Conservation (phyloP, 2,329 filamentous ascomycete genomes). For the Basipetospora chlamydospora region DNA sequence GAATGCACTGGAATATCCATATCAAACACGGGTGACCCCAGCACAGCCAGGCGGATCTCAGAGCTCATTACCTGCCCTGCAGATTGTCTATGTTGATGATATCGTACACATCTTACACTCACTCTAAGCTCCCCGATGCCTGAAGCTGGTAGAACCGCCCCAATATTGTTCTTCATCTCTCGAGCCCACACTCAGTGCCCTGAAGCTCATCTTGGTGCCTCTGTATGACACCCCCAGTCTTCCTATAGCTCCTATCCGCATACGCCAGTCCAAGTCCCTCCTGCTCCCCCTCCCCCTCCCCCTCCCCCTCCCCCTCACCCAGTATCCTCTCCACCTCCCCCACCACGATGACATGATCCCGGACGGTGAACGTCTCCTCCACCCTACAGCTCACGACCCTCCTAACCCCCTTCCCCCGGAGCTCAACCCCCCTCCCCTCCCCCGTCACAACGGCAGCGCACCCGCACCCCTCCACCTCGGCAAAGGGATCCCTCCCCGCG, state of each 20-base stretch:
- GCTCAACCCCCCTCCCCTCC: conserved; percentile 21
- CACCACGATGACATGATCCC: conserved; percentile 37
- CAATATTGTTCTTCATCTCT: no score
- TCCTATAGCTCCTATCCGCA: conserved; percentile 32
- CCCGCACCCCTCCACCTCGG: conserved; percentile 15
- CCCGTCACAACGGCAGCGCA: conserved; percentile 9
- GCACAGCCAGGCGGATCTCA: no score
- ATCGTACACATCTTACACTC: no score
- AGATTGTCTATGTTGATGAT: no score
- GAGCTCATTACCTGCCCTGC: no score
- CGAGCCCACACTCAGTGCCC: no score
- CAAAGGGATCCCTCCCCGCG: conserved; percentile 21
- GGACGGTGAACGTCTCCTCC: conserved; percentile 28
- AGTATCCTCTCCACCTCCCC: conserved; percentile 34
- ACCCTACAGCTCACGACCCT: conserved; percentile 27
- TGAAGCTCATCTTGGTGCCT: conserved; percentile 7
- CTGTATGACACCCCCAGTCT: conserved; percentile 22
- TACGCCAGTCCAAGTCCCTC: conserved; percentile 30
- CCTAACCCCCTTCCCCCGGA: conserved; percentile 37
- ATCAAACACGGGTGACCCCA: no score
- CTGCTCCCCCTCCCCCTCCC: conserved; percentile 8
- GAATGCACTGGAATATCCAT: no score
- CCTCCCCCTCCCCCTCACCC: conserved; percentile 13
- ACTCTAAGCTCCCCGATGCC: no score
- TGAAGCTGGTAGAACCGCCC: no score